phyloP scores from a whole-genome alignment of 2,329 filamentous ascomycete genomes.

The Botrytis fabae region DNA sequence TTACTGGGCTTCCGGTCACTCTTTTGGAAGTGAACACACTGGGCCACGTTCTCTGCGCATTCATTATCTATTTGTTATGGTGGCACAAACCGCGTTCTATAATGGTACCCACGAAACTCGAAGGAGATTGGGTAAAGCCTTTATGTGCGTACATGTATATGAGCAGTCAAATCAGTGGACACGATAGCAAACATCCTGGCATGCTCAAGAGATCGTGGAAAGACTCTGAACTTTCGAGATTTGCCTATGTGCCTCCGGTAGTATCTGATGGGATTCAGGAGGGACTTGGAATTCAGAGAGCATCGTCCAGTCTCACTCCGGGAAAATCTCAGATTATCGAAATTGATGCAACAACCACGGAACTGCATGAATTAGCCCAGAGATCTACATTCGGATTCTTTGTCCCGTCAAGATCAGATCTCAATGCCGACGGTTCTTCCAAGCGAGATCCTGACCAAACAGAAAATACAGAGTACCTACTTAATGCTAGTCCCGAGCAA shows the following conservation, averaged over 20 bases:
- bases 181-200: slow-evolving; percentile 33
- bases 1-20: slow-evolving; percentile 30
- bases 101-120: slow-evolving; percentile 19
- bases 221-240: background rate
- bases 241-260: background rate
- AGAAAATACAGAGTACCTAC: background rate
- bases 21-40: slow-evolving; percentile 37
- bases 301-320: background rate
- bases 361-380: background rate
- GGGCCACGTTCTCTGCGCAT: slow-evolving; percentile 30
- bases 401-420: background rate
- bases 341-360: background rate
- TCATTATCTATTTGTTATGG: slow-evolving; percentile 28
- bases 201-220: slow-evolving; percentile 6
- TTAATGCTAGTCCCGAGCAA: background rate
- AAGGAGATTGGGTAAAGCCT: slow-evolving; percentile 22
- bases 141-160: slow-evolving; percentile 27
- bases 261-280: background rate
- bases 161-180: slow-evolving; percentile 26
- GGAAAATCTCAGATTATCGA: background rate
- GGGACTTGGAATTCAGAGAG: background rate
- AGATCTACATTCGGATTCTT: background rate
- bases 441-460: background rate
- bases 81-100: slow-evolving; percentile 26
- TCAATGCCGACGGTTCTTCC: background rate